These are phyloP conservation scores for Taiozyma onychis DNA, from an alignment of 1,139 yeast genomes.

Conservation along the genomic window DNA sequence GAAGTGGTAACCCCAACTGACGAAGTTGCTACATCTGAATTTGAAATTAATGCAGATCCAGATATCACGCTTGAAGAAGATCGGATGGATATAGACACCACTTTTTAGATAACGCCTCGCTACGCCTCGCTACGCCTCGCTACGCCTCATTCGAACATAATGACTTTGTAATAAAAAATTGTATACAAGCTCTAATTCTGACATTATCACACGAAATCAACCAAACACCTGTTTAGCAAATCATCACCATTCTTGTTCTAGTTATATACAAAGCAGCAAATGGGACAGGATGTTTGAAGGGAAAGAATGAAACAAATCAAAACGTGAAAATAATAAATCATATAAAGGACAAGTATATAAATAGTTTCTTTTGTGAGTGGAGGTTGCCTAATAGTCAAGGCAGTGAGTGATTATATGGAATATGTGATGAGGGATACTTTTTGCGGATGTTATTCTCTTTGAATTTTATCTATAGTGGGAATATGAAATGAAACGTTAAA, in stretches of 20 bases:
- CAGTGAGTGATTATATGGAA: not conserved
- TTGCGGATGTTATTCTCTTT: not conserved
- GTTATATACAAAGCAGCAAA: not conserved
- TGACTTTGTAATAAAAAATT: not conserved
- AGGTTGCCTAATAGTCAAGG: not conserved
- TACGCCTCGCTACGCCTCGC: too few relatives aligned
- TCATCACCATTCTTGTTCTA: not conserved
- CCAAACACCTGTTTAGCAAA: not conserved
- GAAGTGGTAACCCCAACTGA: conserved; percentile 6
- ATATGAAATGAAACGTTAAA: not conserved
- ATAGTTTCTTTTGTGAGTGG: not conserved
- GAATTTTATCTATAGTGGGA: not conserved
- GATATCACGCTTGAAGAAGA: conserved; percentile 19
- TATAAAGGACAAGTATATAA: not conserved
- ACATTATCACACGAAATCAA: not conserved
- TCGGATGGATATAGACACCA: conserved; percentile 15
- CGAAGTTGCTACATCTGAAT: conserved; percentile 6
- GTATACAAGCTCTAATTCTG: not conserved
- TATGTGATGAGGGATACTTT: not conserved
- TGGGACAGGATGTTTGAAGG: not conserved
- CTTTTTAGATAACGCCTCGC: conserved; percentile 9
- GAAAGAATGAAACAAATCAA: not conserved
- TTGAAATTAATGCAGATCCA: conserved; percentile 1
- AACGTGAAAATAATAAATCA: not conserved
- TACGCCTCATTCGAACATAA: not conserved